Evolutionary conservation across 129 eudicot species (phyloP).

Genomic region (Gnaphalium uliginosum): DNA sequence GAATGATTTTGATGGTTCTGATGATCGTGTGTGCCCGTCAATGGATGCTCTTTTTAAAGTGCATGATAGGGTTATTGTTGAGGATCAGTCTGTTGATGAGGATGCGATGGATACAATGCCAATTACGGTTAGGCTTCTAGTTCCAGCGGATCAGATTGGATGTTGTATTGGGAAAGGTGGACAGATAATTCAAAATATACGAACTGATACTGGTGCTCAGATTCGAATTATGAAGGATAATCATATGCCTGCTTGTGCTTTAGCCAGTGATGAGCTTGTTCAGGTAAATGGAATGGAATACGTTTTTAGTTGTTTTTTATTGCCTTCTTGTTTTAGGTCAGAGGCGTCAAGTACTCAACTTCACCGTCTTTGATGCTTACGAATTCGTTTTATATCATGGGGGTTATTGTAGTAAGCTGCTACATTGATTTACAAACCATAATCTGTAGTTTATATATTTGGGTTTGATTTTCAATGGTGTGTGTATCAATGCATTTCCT

Average conservation of each 20-base stretch:
- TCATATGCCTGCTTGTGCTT: constrained; percentile 88
- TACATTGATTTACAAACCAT: background rate
- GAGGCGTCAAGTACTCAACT: background rate
- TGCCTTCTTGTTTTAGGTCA: background rate
- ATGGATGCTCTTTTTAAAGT: constrained; percentile 89
- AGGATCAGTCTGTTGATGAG: constrained; percentile 55
- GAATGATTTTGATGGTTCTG: constrained; percentile 69
- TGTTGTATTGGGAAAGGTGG: constrained; percentile 98
- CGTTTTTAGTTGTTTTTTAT: background rate
- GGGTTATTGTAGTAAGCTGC: background rate
- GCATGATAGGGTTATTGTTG: constrained; percentile 83
- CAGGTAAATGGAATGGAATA: constrained; percentile 63
- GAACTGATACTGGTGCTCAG: constrained; percentile 87
- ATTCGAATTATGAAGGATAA: constrained; percentile 85
- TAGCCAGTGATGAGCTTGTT: constrained; percentile 85
- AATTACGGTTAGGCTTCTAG: constrained; percentile 73
- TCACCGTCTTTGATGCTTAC: background rate
- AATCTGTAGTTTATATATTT: background rate
- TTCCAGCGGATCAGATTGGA: constrained; percentile 96
- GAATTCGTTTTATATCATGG: too few relatives aligned
- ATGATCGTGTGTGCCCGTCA: constrained; percentile 72
- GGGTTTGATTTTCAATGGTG: background rate
- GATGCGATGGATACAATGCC: constrained; percentile 57
- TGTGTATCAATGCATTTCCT: background rate
- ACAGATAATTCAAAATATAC: constrained; percentile 77